These are phyloP conservation scores for Lenwebbia sp. DNA, from an alignment of 345 rosid species.

Conservation along the genomic window DNA sequence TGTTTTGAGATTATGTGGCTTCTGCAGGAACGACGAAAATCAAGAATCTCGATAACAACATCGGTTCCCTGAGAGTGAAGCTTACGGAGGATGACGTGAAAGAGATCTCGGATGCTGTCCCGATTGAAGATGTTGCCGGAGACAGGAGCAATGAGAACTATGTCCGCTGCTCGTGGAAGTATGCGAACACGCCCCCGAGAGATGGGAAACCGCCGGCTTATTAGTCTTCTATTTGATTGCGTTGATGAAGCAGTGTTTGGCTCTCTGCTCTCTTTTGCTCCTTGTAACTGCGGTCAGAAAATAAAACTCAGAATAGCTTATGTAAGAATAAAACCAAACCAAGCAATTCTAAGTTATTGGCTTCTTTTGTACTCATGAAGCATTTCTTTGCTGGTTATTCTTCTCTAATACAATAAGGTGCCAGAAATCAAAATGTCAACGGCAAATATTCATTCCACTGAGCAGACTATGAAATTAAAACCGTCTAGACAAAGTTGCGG, in stretches of 20 bases:
- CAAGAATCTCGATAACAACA: constrained; percentile 36
- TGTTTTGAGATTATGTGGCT: not conserved
- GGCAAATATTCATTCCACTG: not conserved
- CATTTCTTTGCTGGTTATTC: no score
- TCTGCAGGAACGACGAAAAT: constrained; percentile 35
- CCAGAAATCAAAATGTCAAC: not conserved
- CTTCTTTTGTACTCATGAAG: no score
- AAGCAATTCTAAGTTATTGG: no score
- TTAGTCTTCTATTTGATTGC: not conserved
- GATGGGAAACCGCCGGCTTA: not conserved
- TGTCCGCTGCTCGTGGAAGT: no score
- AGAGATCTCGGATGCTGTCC: constrained; percentile 22
- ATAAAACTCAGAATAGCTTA: not conserved
- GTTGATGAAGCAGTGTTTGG: not conserved
- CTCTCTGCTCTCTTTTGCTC: not conserved
- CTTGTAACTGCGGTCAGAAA: not conserved
- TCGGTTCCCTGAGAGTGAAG: constrained; percentile 26
- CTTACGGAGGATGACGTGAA: constrained; percentile 21
- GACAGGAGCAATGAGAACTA: not conserved
- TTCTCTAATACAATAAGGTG: no score
- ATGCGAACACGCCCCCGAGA: constrained; percentile 17
- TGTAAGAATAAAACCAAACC: not conserved
- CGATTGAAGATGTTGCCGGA: constrained; percentile 17
- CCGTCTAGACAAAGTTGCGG: not conserved
- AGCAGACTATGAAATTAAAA: not conserved